phyloP scores from a whole-genome alignment of 805 yeast genomes.

The Pichia scutulata region DNA sequence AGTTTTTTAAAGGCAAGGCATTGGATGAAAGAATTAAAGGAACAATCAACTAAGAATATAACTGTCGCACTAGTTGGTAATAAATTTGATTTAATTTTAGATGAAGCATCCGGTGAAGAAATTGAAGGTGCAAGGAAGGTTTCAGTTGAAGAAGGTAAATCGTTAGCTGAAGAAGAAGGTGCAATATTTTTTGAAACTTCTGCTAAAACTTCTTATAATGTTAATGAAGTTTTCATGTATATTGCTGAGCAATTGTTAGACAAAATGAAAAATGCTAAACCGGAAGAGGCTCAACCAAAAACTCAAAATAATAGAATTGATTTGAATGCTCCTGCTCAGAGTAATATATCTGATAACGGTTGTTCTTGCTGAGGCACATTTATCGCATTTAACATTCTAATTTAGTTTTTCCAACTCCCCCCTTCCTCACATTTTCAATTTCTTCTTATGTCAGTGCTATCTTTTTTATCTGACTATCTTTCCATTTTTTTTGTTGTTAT shows the following conservation, averaged over 20 bases:
- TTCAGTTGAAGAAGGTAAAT: constrained; percentile 76
- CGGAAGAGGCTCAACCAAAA: background rate
- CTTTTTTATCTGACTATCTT: background rate
- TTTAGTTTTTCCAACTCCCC: background rate
- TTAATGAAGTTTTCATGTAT: constrained; percentile 83
- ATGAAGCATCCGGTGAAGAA: constrained; percentile 36
- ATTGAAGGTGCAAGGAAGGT: constrained; percentile 64
- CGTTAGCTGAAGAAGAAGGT: constrained; percentile 85
- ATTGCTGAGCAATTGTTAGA: constrained; percentile 82
- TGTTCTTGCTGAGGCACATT: constrained; percentile 28
- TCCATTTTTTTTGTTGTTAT: background rate
- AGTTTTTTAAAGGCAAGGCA: constrained; percentile 94
- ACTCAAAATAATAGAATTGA: constrained; percentile 26
- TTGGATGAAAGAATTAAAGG: constrained; percentile 95
- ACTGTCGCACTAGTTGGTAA: constrained; percentile 92
- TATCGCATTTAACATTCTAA: too few relatives aligned
- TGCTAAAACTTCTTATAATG: constrained; percentile 86
- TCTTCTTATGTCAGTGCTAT: background rate
- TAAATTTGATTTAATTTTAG: constrained; percentile 72
- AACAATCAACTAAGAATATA: constrained; percentile 88
- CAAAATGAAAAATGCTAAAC: constrained; percentile 13
- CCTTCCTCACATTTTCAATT: background rate
- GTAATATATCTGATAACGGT: constrained; percentile 15
- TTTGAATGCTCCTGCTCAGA: constrained; percentile 27
- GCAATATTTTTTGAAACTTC: constrained; percentile 88